A percentile compares a stretch with the other conserved stretches of the same genome.
Conservation (phyloP, 139 green algal species). For the Asterochloris sp. region DNA sequence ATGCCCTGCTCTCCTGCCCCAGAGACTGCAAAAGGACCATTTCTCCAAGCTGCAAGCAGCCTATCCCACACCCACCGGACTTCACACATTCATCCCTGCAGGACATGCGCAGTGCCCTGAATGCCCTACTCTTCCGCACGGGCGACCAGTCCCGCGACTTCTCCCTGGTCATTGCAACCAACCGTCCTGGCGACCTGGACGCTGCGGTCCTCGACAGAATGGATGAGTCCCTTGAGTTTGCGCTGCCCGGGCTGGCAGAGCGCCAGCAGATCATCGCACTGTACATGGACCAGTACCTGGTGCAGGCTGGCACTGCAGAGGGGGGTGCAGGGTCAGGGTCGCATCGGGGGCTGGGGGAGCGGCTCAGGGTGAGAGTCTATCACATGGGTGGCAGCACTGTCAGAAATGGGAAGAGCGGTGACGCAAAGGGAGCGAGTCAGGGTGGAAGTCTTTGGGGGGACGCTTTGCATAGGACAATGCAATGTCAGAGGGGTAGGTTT, state of each 20-base stretch:
- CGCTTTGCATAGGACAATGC: too few species aligned
- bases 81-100: background rate
- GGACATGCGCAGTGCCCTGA: constrained; percentile 85
- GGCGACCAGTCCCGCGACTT: constrained; percentile 58
- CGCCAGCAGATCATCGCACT: constrained; percentile 72
- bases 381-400: too few species aligned
- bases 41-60: too few species aligned
- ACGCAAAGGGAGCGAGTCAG: too few species aligned
- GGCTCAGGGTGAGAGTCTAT: background rate
- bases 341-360: background rate
- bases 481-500: too few species aligned
- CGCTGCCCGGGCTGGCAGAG: constrained; percentile 64
- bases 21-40: too few species aligned
- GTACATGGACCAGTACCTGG: constrained; percentile 90
- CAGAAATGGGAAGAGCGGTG: too few species aligned
- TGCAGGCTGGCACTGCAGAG: constrained; percentile 53
- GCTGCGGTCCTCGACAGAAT: constrained; percentile 89
- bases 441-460: too few species aligned
- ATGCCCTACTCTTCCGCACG: constrained; percentile 89
- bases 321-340: constrained; percentile 47
- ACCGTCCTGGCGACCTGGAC: constrained; percentile 91
- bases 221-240: constrained; percentile 95
- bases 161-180: constrained; percentile 87
- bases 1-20: too few species aligned
- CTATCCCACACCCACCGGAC: too few species aligned